Evolutionary conservation across 2,329 filamentous ascomycete species (phyloP).

Genomic region (Stemphylium lycopersici): DNA sequence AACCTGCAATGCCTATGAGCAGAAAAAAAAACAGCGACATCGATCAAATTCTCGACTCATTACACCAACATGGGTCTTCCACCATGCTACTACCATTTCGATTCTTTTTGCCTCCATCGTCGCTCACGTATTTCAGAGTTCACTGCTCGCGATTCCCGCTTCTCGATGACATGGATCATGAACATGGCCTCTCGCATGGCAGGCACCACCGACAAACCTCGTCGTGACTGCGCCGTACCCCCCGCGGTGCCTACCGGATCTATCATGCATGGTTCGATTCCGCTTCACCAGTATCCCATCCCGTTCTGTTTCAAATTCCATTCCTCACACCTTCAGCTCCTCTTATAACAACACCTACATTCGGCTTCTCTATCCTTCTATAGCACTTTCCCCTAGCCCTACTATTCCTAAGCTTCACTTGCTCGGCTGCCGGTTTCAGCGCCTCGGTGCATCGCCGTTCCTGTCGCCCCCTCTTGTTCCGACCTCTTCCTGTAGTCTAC

Average conservation of each 20-base stretch:
- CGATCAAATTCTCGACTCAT: too few relatives aligned
- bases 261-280: neutral
- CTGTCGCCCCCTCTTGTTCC: slow-evolving; percentile 33
- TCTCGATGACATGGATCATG: neutral
- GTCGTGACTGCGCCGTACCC: neutral
- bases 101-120: neutral
- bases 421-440: slow-evolving; percentile 2
- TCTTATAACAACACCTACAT: neutral
- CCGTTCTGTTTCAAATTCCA: neutral
- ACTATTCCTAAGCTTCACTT: neutral
- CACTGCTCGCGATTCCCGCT: neutral
- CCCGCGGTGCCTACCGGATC: neutral
- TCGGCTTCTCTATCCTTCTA: slow-evolving; percentile 2
- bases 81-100: too few relatives aligned
- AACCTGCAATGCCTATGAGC: too few relatives aligned
- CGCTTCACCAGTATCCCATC: neutral
- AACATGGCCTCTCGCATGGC: neutral
- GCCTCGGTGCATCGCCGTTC: neutral
- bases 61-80: too few relatives aligned
- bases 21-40: too few relatives aligned
- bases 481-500: slow-evolving; percentile 45
- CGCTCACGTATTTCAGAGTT: neutral
- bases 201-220: neutral
- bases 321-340: neutral
- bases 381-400: neutral